A percentile compares a stretch with the other conserved stretches of the same genome.
Conservation (phyloP, 2,329 filamentous ascomycete genomes). For the Calonectria ilicicola region DNA sequence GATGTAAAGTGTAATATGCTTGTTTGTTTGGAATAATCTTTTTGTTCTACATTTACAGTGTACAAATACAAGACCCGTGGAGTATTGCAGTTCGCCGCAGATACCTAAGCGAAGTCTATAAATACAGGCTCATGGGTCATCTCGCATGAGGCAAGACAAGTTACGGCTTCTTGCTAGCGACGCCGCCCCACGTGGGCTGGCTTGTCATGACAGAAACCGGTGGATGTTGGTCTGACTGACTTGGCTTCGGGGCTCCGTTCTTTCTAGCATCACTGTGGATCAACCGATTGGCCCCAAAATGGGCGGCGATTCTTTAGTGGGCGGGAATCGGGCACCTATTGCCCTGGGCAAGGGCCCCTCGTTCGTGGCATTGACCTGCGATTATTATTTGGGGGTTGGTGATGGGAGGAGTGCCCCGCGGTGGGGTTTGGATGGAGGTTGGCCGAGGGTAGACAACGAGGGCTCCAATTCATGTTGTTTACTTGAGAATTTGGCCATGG, state of each 20-base stretch:
- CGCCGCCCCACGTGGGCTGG: slow-evolving; percentile 26
- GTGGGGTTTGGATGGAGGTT: slow-evolving; percentile 34
- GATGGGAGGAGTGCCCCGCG: slow-evolving; percentile 31
- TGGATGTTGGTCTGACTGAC: slow-evolving; percentile 26
- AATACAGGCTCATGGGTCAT: background rate
- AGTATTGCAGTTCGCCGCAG: background rate
- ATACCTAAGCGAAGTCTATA: background rate
- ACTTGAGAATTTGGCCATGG: background rate
- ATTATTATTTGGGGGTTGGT: slow-evolving; percentile 19
- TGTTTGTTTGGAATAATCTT: background rate
- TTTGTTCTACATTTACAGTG: background rate
- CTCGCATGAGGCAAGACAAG: background rate
- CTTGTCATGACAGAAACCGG: slow-evolving; percentile 17
- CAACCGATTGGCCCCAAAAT: slow-evolving; percentile 34
- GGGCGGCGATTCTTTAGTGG: slow-evolving; percentile 17
- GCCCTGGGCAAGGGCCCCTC: slow-evolving; percentile 7
- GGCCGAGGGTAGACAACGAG: background rate
- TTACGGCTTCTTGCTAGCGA: slow-evolving; percentile 1
- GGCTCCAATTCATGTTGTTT: background rate
- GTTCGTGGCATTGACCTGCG: slow-evolving; percentile 9
- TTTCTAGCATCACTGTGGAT: slow-evolving; percentile 31
- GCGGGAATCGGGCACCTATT: slow-evolving; percentile 27
- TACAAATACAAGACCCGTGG: background rate
- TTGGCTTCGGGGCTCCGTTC: slow-evolving; percentile 30
- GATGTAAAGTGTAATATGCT: slow-evolving; percentile 1